A percentile compares a stretch with the other conserved stretches of the same genome.
phyloP scores from a whole-genome alignment of 768 basidiomycete species.

The Mrakia hoshinonis region DNA sequence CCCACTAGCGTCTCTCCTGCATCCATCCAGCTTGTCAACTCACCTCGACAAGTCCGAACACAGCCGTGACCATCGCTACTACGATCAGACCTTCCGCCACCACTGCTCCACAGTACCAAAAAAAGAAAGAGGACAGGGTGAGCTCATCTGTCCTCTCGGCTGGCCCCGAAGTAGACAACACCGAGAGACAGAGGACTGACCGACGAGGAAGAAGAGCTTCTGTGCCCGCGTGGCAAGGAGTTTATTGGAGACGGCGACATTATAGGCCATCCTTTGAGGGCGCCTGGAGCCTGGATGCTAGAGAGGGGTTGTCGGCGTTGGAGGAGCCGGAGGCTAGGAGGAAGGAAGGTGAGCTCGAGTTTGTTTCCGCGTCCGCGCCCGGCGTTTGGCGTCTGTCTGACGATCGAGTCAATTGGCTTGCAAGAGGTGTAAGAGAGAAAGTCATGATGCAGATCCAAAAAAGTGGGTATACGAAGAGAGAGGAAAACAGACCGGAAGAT shows the following conservation, averaged over 20 bases:
- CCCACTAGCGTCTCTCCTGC: neutral
- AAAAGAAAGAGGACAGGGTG: too few species aligned
- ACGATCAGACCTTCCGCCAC: neutral
- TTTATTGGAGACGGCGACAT: neutral
- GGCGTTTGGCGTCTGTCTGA: too few species aligned
- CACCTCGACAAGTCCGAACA: conserved; percentile 16
- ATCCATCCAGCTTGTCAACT: neutral
- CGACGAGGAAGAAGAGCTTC: neutral
- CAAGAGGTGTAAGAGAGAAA: too few species aligned
- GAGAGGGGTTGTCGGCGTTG: too few species aligned
- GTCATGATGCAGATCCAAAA: too few species aligned
- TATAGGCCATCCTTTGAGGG: neutral
- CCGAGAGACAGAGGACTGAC: neutral
- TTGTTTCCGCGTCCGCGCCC: too few species aligned
- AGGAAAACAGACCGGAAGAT: too few species aligned
- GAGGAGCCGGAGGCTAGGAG: too few species aligned
- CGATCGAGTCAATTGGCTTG: too few species aligned
- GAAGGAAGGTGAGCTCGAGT: too few species aligned
- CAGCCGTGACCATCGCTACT: neutral
- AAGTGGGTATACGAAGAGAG: too few species aligned
- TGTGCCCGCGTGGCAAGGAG: conserved; percentile 2
- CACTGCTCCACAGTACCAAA: neutral
- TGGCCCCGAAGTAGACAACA: neutral
- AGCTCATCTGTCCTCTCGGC: neutral
- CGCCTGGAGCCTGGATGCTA: too few species aligned